Base-by-base conservation (phyloP, 441 rosid genomes). In the Euphorbia celastroides region DNA sequence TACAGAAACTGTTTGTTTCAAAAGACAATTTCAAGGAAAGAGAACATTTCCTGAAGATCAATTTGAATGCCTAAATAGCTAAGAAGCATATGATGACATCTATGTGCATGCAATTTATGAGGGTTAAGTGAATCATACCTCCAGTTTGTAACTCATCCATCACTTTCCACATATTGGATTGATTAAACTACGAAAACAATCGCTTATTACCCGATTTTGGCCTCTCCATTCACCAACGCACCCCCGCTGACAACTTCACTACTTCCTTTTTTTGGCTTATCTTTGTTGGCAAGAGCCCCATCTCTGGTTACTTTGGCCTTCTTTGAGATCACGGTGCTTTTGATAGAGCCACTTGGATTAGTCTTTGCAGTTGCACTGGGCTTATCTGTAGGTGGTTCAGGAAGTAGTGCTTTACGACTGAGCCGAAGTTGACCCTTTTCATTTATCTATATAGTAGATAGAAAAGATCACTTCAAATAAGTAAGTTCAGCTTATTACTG, bases 341-440 rank as follows among this genome's bases (percentile, higher is more conserved):
- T 74, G 42, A 70, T 30, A 56, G 77, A 65, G 32, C 83, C 80
- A 7, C 68, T 69, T 20, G 70, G 69, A 48, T 69, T 70, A 67
- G 72, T 81, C 70, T 83, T 75, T 73, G 76, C 75, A 38, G 7
- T 38, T 11, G 44, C n/a, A 58, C 80, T 68, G 52, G 77, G 57
- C 64, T 87, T 75, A 65, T 78, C 88, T 16, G 62, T 60, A 62
- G 84, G 78, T 54, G 82, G 55, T 51, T 87, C 95, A 57, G 97
- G 95, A 76, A 89, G 93, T 71, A 95, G 82, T 27, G 97, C 96
- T 58, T 79, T 75, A 50, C 88, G 96, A 75, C 99, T 95, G 54
- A 92, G 93, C 59, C 97, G 90, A 73, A 95, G 97, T 76, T 95
- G 99, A 51, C 99, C 99, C 78, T 92, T 95, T 60, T 82, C 93